Base-by-base conservation (phyloP, 495 filamentous ascomycete genomes). In the Trichocladium antarcticum region DNA sequence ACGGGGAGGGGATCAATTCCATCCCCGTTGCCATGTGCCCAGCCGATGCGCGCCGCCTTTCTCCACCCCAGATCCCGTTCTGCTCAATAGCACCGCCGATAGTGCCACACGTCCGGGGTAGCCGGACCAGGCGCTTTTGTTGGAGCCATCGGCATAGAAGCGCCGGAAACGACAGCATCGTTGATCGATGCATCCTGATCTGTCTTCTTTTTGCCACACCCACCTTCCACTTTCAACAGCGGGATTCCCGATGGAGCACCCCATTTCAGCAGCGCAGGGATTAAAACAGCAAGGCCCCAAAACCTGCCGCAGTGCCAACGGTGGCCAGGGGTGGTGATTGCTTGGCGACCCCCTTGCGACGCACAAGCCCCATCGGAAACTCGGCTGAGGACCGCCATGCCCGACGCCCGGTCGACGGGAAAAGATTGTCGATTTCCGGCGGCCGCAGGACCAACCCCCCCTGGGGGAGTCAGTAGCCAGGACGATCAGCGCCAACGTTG, bases 1-100 rank as follows among this genome's bases (percentile, higher is more conserved):
- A 29, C 5, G 5, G 27, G 27, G 27, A 10, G 27, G 5, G 27
- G 2, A 16, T 12, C 14, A 17, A 20, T 11, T 3, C 19, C 37
- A 49, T 48, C 47, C 39, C 38, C 47, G 38, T 49, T 21, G 47
- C 47, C 47, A 49, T 49, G 47, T 43, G 47, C 32, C 12, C 41
- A 34, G 16, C 21, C 11, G 31, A 34, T n/a, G 12, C 38, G 6
- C 27, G n/a, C 31, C 12, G 20, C 29, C 29, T n/a, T 32, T 38
- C 38, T 35, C 38, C 38, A 21, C 11, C 47, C 16, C 5, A 3
- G 15, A 29, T 32, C 31, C 39, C 32, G 38, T 43, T 43, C 29
- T 37, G 21, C 2, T 42, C 47, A 43, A 49, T 49, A 49, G 47
- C 47, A 38, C 39, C 12, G 3, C 47, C 38, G 32, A 49, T 49